phyloP scores from a whole-genome alignment of 257 asterid species.

The Rehmannia glutinosa region DNA sequence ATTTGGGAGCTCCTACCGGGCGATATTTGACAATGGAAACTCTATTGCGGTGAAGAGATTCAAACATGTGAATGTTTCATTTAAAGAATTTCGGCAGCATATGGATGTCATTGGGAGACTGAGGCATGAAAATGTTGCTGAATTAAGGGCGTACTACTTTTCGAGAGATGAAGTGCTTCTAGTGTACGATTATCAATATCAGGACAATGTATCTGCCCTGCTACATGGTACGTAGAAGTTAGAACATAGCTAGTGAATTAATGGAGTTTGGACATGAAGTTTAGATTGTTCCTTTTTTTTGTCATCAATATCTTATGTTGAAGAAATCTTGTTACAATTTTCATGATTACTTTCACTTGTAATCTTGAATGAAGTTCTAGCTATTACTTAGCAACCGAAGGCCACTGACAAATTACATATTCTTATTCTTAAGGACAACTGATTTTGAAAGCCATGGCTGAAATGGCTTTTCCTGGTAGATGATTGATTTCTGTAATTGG shows the following conservation, averaged over 20 bases:
- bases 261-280: background rate
- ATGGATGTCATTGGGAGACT: slow-evolving; percentile 12
- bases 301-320: background rate
- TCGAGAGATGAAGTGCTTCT: slow-evolving; percentile 19
- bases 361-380: background rate
- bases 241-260: background rate
- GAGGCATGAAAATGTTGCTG: slow-evolving; percentile 17
- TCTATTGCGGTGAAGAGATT: slow-evolving; percentile 11
- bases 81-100: slow-evolving; percentile 1
- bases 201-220: slow-evolving; percentile 16
- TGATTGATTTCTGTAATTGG: background rate
- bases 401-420: background rate
- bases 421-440: too few species aligned
- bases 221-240: slow-evolving; percentile 11
- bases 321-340: too few species aligned
- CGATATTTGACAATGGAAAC: background rate
- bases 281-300: too few species aligned
- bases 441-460: background rate
- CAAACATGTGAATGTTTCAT: background rate
- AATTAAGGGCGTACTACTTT: slow-evolving; percentile 17
- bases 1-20: slow-evolving; percentile 16
- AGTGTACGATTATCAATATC: slow-evolving; percentile 15
- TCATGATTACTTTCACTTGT: background rate
- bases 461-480: background rate
- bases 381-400: background rate